Base-by-base conservation (phyloP, 2,329 filamentous ascomycete genomes). In the Penicillium sp. region DNA sequence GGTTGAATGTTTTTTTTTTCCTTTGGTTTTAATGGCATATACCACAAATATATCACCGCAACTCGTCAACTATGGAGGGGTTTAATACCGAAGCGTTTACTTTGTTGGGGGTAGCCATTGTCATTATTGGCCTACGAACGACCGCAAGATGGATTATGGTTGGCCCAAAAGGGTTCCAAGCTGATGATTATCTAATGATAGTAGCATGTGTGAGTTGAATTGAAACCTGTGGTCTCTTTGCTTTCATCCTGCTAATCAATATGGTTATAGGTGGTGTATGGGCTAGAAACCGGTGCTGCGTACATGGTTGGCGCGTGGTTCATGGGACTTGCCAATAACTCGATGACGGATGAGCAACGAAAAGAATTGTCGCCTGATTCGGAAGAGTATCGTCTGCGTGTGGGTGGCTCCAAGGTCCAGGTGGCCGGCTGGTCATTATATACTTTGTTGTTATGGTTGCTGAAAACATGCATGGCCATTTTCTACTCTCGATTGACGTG, bases 161-260 rank as follows among this genome's bases (percentile, higher is more conserved):
- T 2, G 84, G 85, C 15, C 72, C 80, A 38, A 73, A 70, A 55
- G 76, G 77, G n/a, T 78, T 87, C 55, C 77, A 80, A 62, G 74
- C 78, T 1, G 85, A 87, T 68, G 86, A 88, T 60, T 86, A 83
- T 63, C 67, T 88, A 31, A 84, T 86, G 72, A 70, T 81, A 45
- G n/a, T 84, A 19, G 83, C 80, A 6, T 77, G 78, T 59, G 82
- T 86, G 69, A 65, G 80, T 67, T 25, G 27, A 5, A 17, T 12
- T 35, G 7, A 4, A 45, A 5, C n/a, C 31, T 56, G 6, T 8
- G 15, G 47, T 40, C 7, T 33, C 12, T 41, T 43, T 58, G 43
- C 33, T 29, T 43, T 29, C 29, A 8, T 27, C 6, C 49, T 33
- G n/a, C 23, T 61, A 9, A 47, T 25, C 19, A 15, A 9, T 33